Evolutionary conservation across 768 basidiomycete species (phyloP).

Genomic region (Tylopilus felleus): DNA sequence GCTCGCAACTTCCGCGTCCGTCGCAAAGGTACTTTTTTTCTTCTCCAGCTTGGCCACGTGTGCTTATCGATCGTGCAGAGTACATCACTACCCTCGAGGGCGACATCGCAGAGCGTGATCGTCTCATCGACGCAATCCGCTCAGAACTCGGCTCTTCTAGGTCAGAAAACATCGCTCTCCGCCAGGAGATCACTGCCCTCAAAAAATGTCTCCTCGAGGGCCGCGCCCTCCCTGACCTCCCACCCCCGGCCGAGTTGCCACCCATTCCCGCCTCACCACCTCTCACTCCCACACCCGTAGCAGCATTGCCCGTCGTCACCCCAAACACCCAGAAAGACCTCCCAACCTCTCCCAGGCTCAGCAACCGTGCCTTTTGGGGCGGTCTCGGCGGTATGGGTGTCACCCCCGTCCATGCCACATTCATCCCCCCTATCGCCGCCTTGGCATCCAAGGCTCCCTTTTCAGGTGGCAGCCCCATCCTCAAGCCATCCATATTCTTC

Average conservation of each 20-base stretch:
- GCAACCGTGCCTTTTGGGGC: conserved; percentile 70
- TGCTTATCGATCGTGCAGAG: conserved; percentile 43
- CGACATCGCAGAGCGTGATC: conserved; percentile 90
- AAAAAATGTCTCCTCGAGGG: conserved; percentile 74
- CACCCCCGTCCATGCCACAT: conserved; percentile 81
- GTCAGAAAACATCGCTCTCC: conserved; percentile 79
- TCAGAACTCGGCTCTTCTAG: conserved; percentile 75
- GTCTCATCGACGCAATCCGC: conserved; percentile 83
- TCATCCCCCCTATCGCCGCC: conserved; percentile 65
- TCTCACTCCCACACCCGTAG: conserved; percentile 16
- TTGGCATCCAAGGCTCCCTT: conserved; percentile 26
- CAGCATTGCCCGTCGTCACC: conserved; percentile 40
- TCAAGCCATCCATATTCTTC: conserved; percentile 31
- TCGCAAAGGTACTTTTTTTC: conserved; percentile 64
- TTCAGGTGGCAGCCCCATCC: conserved; percentile 27
- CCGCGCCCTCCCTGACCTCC: conserved; percentile 47
- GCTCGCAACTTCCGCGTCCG: conserved; percentile 94
- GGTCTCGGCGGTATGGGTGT: conserved; percentile 66
- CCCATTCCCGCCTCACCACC: conserved; percentile 43
- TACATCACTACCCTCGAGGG: conserved; percentile 93
- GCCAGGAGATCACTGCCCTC: conserved; percentile 70
- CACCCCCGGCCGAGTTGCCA: conserved; percentile 43
- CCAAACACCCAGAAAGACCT: conserved; percentile 80
- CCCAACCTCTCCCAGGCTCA: conserved; percentile 56
- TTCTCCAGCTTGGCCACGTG: too few species aligned